Evolutionary conservation across 768 basidiomycete species (phyloP), one percentile per base, ranked within the genome.

Genomic region (Rhizopogon vinicolor): DNA sequence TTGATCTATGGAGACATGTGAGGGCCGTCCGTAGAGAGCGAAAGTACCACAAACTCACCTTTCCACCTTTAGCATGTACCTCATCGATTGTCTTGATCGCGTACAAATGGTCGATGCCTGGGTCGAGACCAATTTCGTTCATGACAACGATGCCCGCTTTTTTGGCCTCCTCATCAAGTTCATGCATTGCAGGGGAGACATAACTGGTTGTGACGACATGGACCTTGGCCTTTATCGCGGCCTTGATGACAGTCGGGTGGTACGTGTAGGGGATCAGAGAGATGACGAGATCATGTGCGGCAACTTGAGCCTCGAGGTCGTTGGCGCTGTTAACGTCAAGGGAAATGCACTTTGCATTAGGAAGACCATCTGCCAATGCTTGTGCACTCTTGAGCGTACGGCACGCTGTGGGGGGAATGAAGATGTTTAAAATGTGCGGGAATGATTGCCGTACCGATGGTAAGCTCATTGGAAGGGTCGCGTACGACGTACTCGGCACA

Each of bases 41-140:
- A 44, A 44, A 25, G 19, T 41, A 28, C 8, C 22, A n/a, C 7
- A 39, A 22, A 62, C 72, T 52, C 41, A 88, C 91, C 85, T 97
- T 98, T 50, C 96, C 97, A 40, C 96, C 95, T 66, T 89, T 89
- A 44, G 82, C 87, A 69, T 99, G 94, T 4, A 98, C 91, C 69
- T 98, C 96, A 51, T 83, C 82, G 61, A 99, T 92, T 22, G 87
- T 92, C 81, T 96, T 96, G 72, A 97, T 77, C 31, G 94, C 94
- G 70, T 94, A 95, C 57, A 97, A 72, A 70, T 95, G 92, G 70
- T 95, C 92, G 57, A 96, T 91, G 66, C 94, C 94, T 46, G 94
- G 94, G 72, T 98, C 96, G 42, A 99, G 81, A 50, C 97, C 97
- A 64, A 99, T 91, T 76, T 99, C 97, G 73, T 99, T 99, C 81